These are phyloP conservation scores for Xerocomus spinulosus DNA, from an alignment of 768 basidiomycete genomes.

Conservation along the genomic window DNA sequence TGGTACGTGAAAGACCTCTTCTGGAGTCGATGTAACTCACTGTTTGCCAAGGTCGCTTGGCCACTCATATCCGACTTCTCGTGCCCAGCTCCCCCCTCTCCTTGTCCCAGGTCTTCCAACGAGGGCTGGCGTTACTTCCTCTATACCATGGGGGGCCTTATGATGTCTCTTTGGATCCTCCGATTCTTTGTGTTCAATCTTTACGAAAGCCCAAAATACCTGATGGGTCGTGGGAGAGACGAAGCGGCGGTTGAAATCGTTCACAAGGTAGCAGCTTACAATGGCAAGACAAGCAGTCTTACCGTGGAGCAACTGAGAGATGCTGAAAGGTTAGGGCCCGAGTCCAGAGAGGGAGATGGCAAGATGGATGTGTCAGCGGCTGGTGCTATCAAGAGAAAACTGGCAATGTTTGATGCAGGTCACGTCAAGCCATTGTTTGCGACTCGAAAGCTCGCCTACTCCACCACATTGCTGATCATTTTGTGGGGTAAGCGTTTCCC, in stretches of 20 bases:
- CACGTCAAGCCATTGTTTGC: slow-evolving; percentile 49
- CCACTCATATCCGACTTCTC: slow-evolving; percentile 67
- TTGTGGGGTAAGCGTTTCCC: slow-evolving; percentile 41
- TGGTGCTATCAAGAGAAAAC: slow-evolving; percentile 38
- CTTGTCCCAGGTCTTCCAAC: slow-evolving; percentile 52
- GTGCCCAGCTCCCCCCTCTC: slow-evolving; percentile 44
- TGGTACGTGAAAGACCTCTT: slow-evolving; percentile 26
- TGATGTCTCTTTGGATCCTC: slow-evolving; percentile 55
- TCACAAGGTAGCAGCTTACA: slow-evolving; percentile 59
- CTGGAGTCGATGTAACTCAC: not conserved
- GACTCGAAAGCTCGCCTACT: slow-evolving; percentile 46
- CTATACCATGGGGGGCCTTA: slow-evolving; percentile 68
- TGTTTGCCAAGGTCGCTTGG: slow-evolving; percentile 54
- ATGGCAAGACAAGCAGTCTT: slow-evolving; percentile 46
- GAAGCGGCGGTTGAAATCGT: slow-evolving; percentile 59
- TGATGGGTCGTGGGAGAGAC: slow-evolving; percentile 65
- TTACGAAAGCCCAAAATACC: slow-evolving; percentile 66
- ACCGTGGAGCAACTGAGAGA: slow-evolving; percentile 46
- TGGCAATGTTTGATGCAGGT: slow-evolving; percentile 36
- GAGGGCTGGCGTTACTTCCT: slow-evolving; percentile 75
- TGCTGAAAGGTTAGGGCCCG: slow-evolving; percentile 11
- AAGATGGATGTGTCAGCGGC: slow-evolving; percentile 33
- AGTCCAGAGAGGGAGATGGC: slow-evolving; percentile 8
- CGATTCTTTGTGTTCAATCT: slow-evolving; percentile 67
- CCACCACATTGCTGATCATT: slow-evolving; percentile 46